These are phyloP conservation scores for Aspergillus persii DNA, from an alignment of 2,329 filamentous ascomycete genomes.

Conservation along the genomic window DNA sequence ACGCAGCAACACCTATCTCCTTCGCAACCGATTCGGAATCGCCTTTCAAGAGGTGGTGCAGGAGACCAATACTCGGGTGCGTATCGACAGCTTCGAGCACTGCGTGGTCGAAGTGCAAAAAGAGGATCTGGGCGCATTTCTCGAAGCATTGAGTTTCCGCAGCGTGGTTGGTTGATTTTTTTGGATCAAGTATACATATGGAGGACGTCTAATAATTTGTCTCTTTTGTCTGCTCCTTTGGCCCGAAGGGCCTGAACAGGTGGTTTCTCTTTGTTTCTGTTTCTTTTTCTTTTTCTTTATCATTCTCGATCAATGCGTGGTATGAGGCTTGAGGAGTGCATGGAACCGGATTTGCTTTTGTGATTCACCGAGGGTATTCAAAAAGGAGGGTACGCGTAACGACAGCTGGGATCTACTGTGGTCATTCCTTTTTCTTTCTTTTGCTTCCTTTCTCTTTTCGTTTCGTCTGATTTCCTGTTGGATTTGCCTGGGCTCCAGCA, in stretches of 20 bases:
- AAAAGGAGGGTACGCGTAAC: constrained; percentile 19
- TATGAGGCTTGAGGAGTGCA: constrained; percentile 10
- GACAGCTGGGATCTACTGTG: constrained; percentile 20
- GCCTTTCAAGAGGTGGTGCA: constrained; percentile 94
- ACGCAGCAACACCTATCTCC: constrained; percentile 62
- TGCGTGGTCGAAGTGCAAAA: constrained; percentile 98
- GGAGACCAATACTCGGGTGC: constrained; percentile 83
- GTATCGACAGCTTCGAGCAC: constrained; percentile 96
- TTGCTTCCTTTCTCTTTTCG: constrained; percentile 15
- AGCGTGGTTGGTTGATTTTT: constrained; percentile 62
- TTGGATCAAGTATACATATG: neutral
- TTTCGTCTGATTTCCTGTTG: constrained; percentile 2
- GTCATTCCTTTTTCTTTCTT: constrained; percentile 14
- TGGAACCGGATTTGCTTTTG: constrained; percentile 9
- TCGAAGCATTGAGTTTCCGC: constrained; percentile 90
- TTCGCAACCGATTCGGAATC: constrained; percentile 85
- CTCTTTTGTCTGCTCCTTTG: constrained; percentile 4
- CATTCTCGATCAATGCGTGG: constrained; percentile 10
- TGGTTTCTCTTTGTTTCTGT: constrained; percentile 3
- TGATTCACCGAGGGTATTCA: constrained; percentile 9
- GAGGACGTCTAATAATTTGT: neutral
- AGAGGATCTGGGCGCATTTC: constrained; percentile 85
- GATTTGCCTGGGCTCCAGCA: constrained; percentile 2
- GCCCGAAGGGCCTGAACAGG: neutral
- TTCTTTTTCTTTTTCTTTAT: constrained; percentile 10